Conservation (phyloP, 1,139 yeast species). For the Scheffersomyces insectosa region DNA sequence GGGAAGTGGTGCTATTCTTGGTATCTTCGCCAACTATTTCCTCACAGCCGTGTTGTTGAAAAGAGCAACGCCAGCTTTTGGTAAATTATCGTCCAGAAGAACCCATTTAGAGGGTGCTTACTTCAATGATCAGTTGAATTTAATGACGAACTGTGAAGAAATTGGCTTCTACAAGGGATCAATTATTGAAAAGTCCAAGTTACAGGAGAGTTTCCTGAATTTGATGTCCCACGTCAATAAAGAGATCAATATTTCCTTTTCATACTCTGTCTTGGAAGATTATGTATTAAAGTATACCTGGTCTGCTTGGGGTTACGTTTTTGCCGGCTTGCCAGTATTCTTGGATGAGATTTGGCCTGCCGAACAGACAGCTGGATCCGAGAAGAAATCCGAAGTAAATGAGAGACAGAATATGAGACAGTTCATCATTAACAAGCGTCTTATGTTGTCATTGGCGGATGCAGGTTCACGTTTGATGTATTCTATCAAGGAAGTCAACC, state of each 20-base stretch:
- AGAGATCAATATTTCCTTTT: conserved; percentile 53
- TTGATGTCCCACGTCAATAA: conserved; percentile 48
- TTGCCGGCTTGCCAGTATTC: conserved; percentile 84
- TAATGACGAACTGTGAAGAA: conserved; percentile 89
- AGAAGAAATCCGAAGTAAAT: conserved; percentile 19
- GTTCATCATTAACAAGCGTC: conserved; percentile 85
- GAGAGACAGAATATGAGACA: conserved; percentile 73
- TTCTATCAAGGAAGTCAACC: conserved; percentile 90
- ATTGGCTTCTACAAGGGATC: conserved; percentile 94
- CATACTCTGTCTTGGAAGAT: conserved; percentile 78
- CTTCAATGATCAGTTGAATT: conserved; percentile 80
- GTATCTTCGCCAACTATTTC: conserved; percentile 79
- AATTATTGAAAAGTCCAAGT: conserved; percentile 70
- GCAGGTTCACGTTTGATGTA: conserved; percentile 97
- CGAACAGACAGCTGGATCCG: conserved; percentile 11
- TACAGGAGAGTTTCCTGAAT: conserved; percentile 56
- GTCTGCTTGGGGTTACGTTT: conserved; percentile 92
- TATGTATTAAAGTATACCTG: conserved; percentile 87
- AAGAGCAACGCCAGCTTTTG: conserved; percentile 80
- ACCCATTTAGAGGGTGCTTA: conserved; percentile 87
- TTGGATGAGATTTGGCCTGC: conserved; percentile 46
- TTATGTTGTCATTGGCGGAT: conserved; percentile 89
- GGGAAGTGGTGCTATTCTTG: conserved; percentile 82
- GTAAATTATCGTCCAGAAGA: conserved; percentile 70
- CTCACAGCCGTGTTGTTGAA: conserved; percentile 77